Conservation (phyloP, 768 basidiomycete genomes). For the Postia placenta region DNA sequence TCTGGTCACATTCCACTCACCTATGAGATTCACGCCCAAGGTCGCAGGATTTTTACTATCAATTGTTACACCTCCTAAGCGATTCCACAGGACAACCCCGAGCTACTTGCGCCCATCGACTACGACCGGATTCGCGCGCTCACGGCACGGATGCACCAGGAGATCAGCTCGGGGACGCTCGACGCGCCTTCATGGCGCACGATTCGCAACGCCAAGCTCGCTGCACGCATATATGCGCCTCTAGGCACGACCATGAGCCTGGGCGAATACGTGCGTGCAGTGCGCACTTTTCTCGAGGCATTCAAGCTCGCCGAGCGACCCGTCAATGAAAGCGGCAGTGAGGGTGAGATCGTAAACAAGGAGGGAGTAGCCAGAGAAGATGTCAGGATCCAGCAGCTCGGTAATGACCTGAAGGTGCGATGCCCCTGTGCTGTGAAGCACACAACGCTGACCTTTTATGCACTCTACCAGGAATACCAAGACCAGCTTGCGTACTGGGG, state of each 20-base stretch:
- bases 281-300: constrained; percentile 67
- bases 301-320: constrained; percentile 43
- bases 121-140: constrained; percentile 51
- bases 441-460: not conserved
- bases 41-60: constrained; percentile 25
- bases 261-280: constrained; percentile 78
- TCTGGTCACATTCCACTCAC: constrained; percentile 73
- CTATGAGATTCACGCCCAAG: constrained; percentile 60
- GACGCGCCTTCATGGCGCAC: constrained; percentile 84
- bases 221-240: constrained; percentile 78
- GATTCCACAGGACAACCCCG: constrained; percentile 53
- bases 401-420: constrained; percentile 54
- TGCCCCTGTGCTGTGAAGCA: not conserved
- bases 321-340: constrained; percentile 9
- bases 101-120: constrained; percentile 63
- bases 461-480: constrained; percentile 64
- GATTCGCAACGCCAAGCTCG: constrained; percentile 68
- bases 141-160: constrained; percentile 58
- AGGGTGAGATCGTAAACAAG: constrained; percentile 13
- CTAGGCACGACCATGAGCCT: constrained; percentile 82
- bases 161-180: constrained; percentile 72
- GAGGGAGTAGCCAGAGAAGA: constrained; percentile 18
- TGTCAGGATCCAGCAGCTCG: constrained; percentile 23
- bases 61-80: not conserved
- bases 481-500: constrained; percentile 59